These are phyloP conservation scores for Alternaria novae-zelandiae DNA, from an alignment of 2,329 filamentous ascomycete species.

Conservation along the genomic window DNA sequence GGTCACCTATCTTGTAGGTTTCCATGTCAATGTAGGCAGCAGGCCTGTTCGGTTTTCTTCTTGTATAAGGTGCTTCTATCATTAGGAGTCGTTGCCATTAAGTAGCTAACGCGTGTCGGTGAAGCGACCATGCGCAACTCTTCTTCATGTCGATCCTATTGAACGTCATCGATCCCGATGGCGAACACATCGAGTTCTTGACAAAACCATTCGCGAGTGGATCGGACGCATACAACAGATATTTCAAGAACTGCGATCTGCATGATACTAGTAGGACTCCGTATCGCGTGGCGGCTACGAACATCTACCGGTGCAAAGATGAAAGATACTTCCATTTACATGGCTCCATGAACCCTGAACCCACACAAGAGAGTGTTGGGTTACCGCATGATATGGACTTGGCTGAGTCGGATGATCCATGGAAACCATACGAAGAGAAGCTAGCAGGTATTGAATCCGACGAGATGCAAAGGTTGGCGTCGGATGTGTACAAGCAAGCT, in stretches of 20 bases:
- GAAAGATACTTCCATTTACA: slow-evolving; percentile 57
- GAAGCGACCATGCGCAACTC: slow-evolving; percentile 51
- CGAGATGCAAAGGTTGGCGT: slow-evolving; percentile 46
- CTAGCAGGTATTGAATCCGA: slow-evolving; percentile 41
- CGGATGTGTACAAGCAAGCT: slow-evolving; percentile 50
- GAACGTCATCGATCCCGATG: slow-evolving; percentile 44
- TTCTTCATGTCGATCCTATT: slow-evolving; percentile 53
- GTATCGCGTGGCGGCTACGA: slow-evolving; percentile 49
- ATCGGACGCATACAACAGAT: slow-evolving; percentile 20
- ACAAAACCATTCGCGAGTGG: slow-evolving; percentile 18
- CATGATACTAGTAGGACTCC: slow-evolving; percentile 20
- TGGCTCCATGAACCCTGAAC: slow-evolving; percentile 56
- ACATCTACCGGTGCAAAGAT: slow-evolving; percentile 57
- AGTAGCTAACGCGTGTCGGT: background rate
- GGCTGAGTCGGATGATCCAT: slow-evolving; percentile 35
- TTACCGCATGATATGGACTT: slow-evolving; percentile 42
- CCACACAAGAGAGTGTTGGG: slow-evolving; percentile 47
- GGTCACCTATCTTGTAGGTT: too few species aligned
- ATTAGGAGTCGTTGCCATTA: slow-evolving; percentile 21
- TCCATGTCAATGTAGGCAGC: too few species aligned
- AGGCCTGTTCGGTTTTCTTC: too few species aligned
- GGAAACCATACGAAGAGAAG: slow-evolving; percentile 43
- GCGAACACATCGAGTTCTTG: slow-evolving; percentile 25
- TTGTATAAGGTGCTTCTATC: too few species aligned
- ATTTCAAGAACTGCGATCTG: slow-evolving; percentile 38